Evolutionary conservation across 345 rosid species (phyloP).

Genomic region (Hypericum perforatum): DNA sequence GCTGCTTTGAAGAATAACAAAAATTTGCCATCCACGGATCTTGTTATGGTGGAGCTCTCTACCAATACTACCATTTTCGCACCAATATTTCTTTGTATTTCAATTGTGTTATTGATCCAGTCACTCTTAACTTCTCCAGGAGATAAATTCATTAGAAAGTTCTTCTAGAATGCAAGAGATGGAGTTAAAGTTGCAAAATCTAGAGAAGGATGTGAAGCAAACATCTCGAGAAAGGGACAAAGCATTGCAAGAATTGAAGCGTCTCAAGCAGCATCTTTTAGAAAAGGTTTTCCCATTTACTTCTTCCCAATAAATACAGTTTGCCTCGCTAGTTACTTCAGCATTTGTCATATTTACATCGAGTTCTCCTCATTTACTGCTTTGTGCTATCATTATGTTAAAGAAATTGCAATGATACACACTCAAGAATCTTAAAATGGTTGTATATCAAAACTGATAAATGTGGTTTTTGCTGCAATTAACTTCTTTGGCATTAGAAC

Average conservation of each 20-base stretch:
- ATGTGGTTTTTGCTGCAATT: no score
- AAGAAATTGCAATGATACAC: no score
- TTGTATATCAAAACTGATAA: no score
- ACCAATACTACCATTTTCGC: background rate
- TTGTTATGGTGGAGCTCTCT: slow-evolving; percentile 17
- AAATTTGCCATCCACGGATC: slow-evolving; percentile 28
- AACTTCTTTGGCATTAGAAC: no score
- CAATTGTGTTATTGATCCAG: slow-evolving; percentile 11
- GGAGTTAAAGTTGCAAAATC: slow-evolving; percentile 47
- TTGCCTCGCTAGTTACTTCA: background rate
- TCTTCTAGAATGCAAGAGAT: slow-evolving; percentile 53
- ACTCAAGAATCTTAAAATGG: no score
- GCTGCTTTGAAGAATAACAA: slow-evolving; percentile 42
- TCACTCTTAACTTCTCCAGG: slow-evolving; percentile 20
- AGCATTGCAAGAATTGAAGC: slow-evolving; percentile 60
- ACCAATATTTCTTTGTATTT: background rate
- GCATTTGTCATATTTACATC: no score
- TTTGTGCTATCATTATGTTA: no score
- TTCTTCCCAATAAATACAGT: slow-evolving; percentile 1
- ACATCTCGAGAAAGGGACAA: slow-evolving; percentile 58
- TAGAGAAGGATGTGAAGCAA: slow-evolving; percentile 61
- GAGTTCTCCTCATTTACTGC: no score
- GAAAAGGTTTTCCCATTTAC: slow-evolving; percentile 51
- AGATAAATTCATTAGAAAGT: slow-evolving; percentile 28
- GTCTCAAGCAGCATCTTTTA: slow-evolving; percentile 86